Evolutionary conservation across 495 filamentous ascomycete genomes (phyloP), one percentile per base, ranked within the genome.

Genomic region (Paragyromitra xinjiangensis): DNA sequence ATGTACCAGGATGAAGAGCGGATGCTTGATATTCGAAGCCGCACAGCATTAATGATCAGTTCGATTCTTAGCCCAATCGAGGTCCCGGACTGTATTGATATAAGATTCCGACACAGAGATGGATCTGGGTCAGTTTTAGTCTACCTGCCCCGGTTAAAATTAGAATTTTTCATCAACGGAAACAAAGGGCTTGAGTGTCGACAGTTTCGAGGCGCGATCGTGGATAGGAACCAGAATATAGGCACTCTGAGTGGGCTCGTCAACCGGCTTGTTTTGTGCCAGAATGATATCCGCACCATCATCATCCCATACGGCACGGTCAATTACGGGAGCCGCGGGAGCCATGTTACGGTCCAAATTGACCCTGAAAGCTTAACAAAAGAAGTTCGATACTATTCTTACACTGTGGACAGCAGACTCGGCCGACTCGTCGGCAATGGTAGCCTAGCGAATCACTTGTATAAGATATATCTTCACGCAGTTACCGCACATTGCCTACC

Each of bases 401-500:
- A 87, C 69, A 64, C 81, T 0, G 74, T 91, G n/a, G 86, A 92
- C 72, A 42, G 63, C 0, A 78, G 83, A 42, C 84, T 91, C 3
- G 86, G 88, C 0, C 77, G 84, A 19, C 81, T 91, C 6, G 69
- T 83, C 0, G 86, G 88, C 50, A 86, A 87, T 74, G 87, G 87
- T 0, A 87, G 84, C 26, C 64, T 91, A 1, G 84, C 86, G 16
- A 88, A 87, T 83, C 88, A 86, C 75, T 81, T 92, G 0, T 85
- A 84, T 64, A 77, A 88, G 9, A 85, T 83, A 48, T 89, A 88
- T 65, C 84, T 92, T 1, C 89, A 92, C 75, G 90, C 89, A 0
- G n/a, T 90, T 0, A 92, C 90, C 0, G 88, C 89, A 1, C 86
- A 84, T 64, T 87, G 85, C 56, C 73, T 92, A 0, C 86, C 88